phyloP scores from a whole-genome alignment of 2,329 filamentous ascomycete genomes.

The Exophiala calicioides region DNA sequence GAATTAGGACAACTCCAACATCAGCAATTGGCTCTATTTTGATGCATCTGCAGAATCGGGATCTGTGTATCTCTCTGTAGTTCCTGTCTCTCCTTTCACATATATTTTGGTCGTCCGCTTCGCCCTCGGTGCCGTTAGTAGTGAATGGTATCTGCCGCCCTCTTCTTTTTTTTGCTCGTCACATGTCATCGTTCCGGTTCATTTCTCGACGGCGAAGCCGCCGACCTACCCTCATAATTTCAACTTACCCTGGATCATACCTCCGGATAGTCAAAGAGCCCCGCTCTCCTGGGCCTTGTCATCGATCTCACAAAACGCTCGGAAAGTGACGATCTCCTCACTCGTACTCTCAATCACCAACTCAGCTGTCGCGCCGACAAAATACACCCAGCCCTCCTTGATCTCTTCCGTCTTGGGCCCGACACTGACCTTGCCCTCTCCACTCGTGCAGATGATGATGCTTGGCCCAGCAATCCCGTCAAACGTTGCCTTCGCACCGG shows the following conservation, averaged over 20 bases:
- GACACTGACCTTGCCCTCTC: constrained; percentile 79
- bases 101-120: too few species aligned
- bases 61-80: too few species aligned
- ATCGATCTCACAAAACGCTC: constrained; percentile 87
- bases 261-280: constrained; percentile 26
- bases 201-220: not conserved
- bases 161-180: too few species aligned
- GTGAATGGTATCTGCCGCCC: too few species aligned
- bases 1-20: too few species aligned
- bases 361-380: constrained; percentile 86
- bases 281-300: constrained; percentile 38
- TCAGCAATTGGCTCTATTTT: too few species aligned
- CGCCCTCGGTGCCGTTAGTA: too few species aligned
- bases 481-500: constrained; percentile 81
- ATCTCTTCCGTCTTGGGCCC: constrained; percentile 77
- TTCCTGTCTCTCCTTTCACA: too few species aligned
- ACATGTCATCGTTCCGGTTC: too few species aligned
- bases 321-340: constrained; percentile 82
- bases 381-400: constrained; percentile 73
- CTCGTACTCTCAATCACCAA: constrained; percentile 69
- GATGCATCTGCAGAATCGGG: too few species aligned
- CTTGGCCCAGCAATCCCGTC: constrained; percentile 85
- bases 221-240: too few species aligned
- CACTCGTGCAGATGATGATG: constrained; percentile 86
- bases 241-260: not conserved